These are phyloP conservation scores for Amaranthus hypochondriacus DNA, from an alignment of 148 eudicot genomes.

Conservation along the genomic window DNA sequence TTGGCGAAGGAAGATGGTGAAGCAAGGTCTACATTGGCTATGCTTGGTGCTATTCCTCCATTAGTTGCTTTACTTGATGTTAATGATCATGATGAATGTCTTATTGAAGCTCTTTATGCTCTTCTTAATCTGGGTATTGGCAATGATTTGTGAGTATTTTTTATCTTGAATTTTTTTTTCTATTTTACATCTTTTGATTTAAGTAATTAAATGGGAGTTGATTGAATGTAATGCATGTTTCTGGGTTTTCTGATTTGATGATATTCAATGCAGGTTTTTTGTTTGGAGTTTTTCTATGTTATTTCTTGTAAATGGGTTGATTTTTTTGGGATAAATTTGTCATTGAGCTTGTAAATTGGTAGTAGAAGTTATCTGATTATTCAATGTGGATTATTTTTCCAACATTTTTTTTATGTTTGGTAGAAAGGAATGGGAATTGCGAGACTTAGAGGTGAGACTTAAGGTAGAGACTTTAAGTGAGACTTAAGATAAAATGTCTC, in stretches of 20 bases:
- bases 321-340: too few species aligned
- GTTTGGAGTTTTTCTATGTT: neutral
- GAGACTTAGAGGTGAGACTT: too few species aligned
- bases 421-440: too few species aligned
- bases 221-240: neutral
- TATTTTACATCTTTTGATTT: neutral
- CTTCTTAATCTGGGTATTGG: conserved; percentile 82
- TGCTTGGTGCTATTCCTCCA: conserved; percentile 93
- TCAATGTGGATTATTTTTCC: too few species aligned
- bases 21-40: conserved; percentile 55
- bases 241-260: neutral
- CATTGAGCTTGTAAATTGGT: too few species aligned
- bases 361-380: too few species aligned
- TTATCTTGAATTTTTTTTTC: neutral
- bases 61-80: conserved; percentile 54
- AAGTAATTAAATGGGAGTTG: neutral
- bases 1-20: conserved; percentile 61
- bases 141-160: conserved; percentile 59
- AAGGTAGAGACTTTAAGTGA: too few species aligned
- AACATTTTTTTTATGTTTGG: too few species aligned
- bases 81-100: conserved; percentile 5
- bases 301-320: neutral
- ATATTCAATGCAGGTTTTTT: neutral
- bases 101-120: conserved; percentile 68
- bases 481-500: too few species aligned